phyloP scores from a whole-genome alignment of 495 filamentous ascomycete species.

The Tuber indicum region DNA sequence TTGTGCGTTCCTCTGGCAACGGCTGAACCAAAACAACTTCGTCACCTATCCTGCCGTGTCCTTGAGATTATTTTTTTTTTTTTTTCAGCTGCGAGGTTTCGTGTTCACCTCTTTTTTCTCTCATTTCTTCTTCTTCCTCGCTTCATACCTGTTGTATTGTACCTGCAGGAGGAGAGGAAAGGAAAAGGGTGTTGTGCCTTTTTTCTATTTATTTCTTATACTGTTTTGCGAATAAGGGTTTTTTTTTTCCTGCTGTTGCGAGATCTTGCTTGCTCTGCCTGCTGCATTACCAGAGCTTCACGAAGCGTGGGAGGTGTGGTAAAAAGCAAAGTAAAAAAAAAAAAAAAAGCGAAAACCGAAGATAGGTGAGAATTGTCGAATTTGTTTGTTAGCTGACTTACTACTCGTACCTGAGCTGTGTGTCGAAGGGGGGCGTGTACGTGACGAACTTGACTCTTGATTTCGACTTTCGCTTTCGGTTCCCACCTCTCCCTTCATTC shows the following conservation, averaged over 20 bases:
- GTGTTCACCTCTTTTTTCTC: not conserved
- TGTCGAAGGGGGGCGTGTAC: not conserved
- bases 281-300: not conserved
- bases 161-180: not conserved
- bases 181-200: not conserved
- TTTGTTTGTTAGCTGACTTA: not conserved
- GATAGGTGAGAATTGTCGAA: not conserved
- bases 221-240: not conserved
- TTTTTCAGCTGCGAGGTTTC: slow-evolving; percentile 1
- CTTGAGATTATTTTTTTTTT: not conserved
- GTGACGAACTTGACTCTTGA: not conserved
- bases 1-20: slow-evolving; percentile 31
- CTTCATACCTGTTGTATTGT: not conserved
- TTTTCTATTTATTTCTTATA: not conserved
- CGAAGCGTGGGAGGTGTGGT: not conserved
- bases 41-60: slow-evolving; percentile 10
- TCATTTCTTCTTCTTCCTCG: not conserved
- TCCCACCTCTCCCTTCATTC: not conserved
- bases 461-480: not conserved
- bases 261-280: not conserved
- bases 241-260: slow-evolving; percentile 5
- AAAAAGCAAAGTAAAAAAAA: not conserved
- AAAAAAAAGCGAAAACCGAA: not conserved
- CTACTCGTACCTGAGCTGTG: not conserved
- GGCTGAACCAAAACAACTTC: slow-evolving; percentile 30